These are phyloP conservation scores for Suillus plorans DNA, from an alignment of 768 basidiomycete genomes.

Conservation along the genomic window DNA sequence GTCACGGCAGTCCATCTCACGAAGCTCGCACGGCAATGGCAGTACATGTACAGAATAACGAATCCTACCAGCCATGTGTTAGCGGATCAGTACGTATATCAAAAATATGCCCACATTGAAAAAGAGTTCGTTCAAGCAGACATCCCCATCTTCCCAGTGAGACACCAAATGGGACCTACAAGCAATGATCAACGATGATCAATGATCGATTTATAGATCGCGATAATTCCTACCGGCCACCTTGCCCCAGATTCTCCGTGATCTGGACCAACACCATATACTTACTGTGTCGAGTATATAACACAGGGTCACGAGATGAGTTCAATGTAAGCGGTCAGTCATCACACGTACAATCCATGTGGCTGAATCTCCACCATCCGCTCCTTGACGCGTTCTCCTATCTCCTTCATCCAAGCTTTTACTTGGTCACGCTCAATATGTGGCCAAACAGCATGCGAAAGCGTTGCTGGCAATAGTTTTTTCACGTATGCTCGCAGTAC, in stretches of 20 bases:
- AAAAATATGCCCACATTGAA: constrained; percentile 57
- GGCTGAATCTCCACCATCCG: constrained; percentile 84
- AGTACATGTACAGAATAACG: constrained; percentile 63
- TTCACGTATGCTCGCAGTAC: constrained; percentile 78
- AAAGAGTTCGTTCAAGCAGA: constrained; percentile 76
- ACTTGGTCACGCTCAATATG: constrained; percentile 67
- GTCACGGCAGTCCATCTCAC: constrained; percentile 16
- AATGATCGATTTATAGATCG: not conserved
- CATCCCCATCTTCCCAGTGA: constrained; percentile 87
- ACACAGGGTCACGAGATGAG: constrained; percentile 13
- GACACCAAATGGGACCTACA: constrained; percentile 76
- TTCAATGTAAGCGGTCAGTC: not conserved
- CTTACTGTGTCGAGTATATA: constrained; percentile 50
- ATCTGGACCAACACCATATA: constrained; percentile 86
- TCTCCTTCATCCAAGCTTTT: constrained; percentile 79
- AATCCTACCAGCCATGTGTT: constrained; percentile 52
- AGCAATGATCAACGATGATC: constrained; percentile 11
- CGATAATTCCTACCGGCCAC: constrained; percentile 62
- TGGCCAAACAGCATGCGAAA: constrained; percentile 66
- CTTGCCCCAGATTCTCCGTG: constrained; percentile 82
- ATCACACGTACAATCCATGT: constrained; percentile 68
- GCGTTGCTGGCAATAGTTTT: constrained; percentile 70
- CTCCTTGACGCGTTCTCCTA: constrained; percentile 82
- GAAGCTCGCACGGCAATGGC: constrained; percentile 58
- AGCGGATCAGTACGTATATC: constrained; percentile 6